Evolutionary conservation across 176 grass and related monocot genomes (phyloP), one percentile per base, ranked within the genome.

Genomic region (Cymbopogon citratus): DNA sequence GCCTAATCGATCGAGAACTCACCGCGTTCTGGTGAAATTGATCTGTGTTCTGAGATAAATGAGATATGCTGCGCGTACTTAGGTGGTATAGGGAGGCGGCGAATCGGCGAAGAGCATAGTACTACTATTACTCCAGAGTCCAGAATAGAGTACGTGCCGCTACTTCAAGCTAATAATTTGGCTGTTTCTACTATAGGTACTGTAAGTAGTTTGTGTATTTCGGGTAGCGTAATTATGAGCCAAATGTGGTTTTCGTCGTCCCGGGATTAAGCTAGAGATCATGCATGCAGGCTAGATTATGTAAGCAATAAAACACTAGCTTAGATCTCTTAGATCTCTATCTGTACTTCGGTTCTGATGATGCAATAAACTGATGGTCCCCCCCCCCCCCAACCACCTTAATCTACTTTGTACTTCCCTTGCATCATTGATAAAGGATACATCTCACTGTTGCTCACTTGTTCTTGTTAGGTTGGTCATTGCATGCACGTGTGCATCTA

Each of bases 1-100:
- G 93, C 93, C 28, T 92, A 5, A 36, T 36, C 34, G 68, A 94
- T 63, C 25, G 25, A 27, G 31, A 67, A 76, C 12, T 15, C 11
- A 1, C 54, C 25, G 1, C 12, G 67, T 6, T 13, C 41, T 11
- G 38, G 35, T 4, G 48, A 51, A 51, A 51, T 7, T 51, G 48
- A 51, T 51, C 15, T 51, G 16, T 51, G 44, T 48, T 25, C 23
- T 27, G 59, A n/a, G 9, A 39, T 77, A 16, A 24, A 1, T 5
- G 24, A 40, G 2, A 44, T 21, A 6, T 64, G 75, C 57, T 63
- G 24, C 23, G 24, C 23, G 75, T 26, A 43, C 36, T 10, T 63
- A 63, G 26, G 12, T 5, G 25, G 25, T 63, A 38, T n/a, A n/a
- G n/a, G n/a, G n/a, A n/a, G n/a, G n/a, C n/a, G 21, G 34, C 23